Base-by-base conservation (phyloP, 768 basidiomycete genomes). In the Rhizopogon vesiculosus region DNA sequence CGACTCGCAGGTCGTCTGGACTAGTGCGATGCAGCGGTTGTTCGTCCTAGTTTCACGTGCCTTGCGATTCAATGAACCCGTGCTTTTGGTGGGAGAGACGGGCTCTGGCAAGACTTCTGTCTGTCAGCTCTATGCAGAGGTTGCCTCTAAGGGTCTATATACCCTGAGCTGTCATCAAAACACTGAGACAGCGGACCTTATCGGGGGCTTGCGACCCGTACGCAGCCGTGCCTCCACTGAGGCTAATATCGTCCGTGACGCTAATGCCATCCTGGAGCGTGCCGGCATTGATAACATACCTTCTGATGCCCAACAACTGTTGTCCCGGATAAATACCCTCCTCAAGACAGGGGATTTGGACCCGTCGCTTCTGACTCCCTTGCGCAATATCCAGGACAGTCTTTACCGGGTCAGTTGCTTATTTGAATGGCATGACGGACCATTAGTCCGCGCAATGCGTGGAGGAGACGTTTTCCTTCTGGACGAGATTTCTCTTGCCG, bases 41-140 rank as follows among this genome's bases (percentile, higher is more conserved):
- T 96, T 93, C 70, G 77, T 86, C 42, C 76, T 99, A 28, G 83
- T 95, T 28, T 82, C 86, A 29, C 82, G 89, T n/a, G 94, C 94
- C 3, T 71, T 98, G 49, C 83, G 82, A 45, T 91, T 88, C 72
- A 89, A 97, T 63, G 97, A 99, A 66, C 97, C 97, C 0, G 87
- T 98, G 43, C 77, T 98, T 18, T 80, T 99, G 29, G 96, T 99
- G 10, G 97, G 97, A 0, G 96, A 98, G 70, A 98, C 97, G 0
- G 97, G 97, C 13, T 91, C 89, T 3, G 97, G 97, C 15, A 99
- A 99, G 73, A 99, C 97, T 0, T 97, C 96, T 1, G 88, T 98
- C 41, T 98, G 96, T 65, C 93, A 98, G 66, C 74, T 93, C 5
- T 88, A 89, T 60, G 89, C 97, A 0, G 79, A 86, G 43, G 83